A percentile compares a stretch with the other conserved stretches of the same genome.
These are phyloP conservation scores for Incumbomyces delicatus DNA, from an alignment of 2,329 filamentous ascomycete genomes.

Conservation along the genomic window DNA sequence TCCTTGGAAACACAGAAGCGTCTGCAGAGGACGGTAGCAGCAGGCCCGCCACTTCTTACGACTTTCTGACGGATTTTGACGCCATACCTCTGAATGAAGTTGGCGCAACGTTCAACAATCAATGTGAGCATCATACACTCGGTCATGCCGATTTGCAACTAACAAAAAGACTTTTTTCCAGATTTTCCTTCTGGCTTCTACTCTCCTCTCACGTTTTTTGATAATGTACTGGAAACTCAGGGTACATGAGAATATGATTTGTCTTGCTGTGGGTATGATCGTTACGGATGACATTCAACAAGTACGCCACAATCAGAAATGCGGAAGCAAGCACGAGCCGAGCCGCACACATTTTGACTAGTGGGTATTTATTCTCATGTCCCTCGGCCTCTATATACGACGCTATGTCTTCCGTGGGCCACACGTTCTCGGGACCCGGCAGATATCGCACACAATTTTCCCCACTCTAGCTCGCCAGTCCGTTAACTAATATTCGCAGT, in stretches of 20 bases:
- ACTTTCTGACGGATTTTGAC: slow-evolving; percentile 23
- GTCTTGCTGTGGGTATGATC: too few species aligned
- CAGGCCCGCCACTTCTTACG: slow-evolving; percentile 15
- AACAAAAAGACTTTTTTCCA: slow-evolving; percentile 18
- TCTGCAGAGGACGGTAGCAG: slow-evolving; percentile 16
- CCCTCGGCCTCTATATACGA: too few species aligned
- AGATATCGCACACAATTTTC: too few species aligned
- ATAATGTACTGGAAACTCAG: slow-evolving; percentile 21
- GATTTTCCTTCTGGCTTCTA: slow-evolving; percentile 22
- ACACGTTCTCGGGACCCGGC: too few species aligned
- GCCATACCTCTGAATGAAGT: slow-evolving; percentile 20
- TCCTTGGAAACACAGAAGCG: slow-evolving; percentile 22
- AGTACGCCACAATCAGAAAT: too few species aligned
- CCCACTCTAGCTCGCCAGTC: too few species aligned
- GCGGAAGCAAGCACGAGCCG: too few species aligned
- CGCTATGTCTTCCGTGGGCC: too few species aligned
- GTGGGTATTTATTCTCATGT: too few species aligned
- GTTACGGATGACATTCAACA: too few species aligned
- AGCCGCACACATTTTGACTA: too few species aligned
- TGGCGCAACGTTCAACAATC: slow-evolving; percentile 21
- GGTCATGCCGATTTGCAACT: slow-evolving; percentile 19
- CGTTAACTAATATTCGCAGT: too few species aligned
- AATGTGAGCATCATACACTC: slow-evolving; percentile 20
- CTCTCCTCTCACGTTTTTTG: slow-evolving; percentile 22
- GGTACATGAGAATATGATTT: slow-evolving; percentile 4